Percentiles rank a stretch among this genome's conserved stretches.
Conservation (phyloP, 768 basidiomycete genomes). For the Kwoniella newhampshirensis region DNA sequence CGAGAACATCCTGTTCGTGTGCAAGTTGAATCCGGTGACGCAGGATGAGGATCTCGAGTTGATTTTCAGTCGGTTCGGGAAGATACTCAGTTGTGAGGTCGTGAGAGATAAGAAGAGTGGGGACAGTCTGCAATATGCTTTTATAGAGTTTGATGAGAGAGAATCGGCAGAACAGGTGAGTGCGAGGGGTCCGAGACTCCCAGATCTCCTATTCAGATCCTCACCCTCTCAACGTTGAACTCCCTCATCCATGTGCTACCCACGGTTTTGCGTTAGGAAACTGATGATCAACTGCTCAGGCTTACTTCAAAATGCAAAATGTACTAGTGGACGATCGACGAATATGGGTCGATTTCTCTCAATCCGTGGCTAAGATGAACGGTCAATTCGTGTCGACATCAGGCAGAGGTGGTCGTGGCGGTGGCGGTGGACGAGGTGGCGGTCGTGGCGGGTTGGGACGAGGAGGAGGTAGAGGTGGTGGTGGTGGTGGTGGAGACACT, state of each 20-base stretch:
- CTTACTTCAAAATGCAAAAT: constrained; percentile 99
- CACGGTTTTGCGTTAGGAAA: neutral
- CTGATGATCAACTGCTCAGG: constrained; percentile 62
- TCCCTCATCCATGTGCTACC: neutral
- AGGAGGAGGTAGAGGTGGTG: constrained; percentile 60
- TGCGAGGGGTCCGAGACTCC: constrained; percentile 1
- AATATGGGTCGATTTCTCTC: constrained; percentile 99
- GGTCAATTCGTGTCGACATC: constrained; percentile 69
- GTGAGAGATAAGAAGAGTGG: constrained; percentile 94
- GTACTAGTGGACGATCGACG: constrained; percentile 89
- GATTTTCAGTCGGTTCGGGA: constrained; percentile 93
- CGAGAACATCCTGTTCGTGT: constrained; percentile 97
- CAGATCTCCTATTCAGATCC: neutral
- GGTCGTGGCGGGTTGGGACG: constrained; percentile 46
- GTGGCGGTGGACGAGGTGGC: constrained; percentile 23
- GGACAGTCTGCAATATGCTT: constrained; percentile 95
- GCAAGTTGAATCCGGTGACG: constrained; percentile 95
- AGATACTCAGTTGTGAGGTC: constrained; percentile 95
- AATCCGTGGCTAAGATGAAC: constrained; percentile 89
- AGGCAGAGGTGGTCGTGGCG: constrained; percentile 52
- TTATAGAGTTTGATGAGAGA: constrained; percentile 93
- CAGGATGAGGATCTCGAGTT: constrained; percentile 93
- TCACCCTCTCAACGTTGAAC: neutral
- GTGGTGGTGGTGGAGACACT: constrained; percentile 63
- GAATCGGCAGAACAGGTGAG: constrained; percentile 90